These are phyloP conservation scores for Diutina mesorugosa DNA, from an alignment of 1,139 yeast species.

Conservation along the genomic window DNA sequence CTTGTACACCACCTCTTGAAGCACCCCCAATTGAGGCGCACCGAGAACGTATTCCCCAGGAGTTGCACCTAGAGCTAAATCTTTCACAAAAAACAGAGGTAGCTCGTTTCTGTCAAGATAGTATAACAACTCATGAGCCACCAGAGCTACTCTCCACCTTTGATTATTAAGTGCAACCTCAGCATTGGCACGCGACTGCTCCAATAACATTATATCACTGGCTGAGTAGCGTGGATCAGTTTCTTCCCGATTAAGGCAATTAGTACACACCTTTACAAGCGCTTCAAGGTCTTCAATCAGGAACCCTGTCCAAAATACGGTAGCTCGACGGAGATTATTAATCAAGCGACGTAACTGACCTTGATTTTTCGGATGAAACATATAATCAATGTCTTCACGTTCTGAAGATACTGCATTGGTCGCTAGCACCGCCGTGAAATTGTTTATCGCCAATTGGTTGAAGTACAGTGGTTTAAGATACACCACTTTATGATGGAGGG, in stretches of 20 bases:
- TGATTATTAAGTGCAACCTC: conserved; percentile 34
- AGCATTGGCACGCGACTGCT: conserved; percentile 30
- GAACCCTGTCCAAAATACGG: conserved; percentile 69
- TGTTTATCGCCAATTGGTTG: conserved; percentile 45
- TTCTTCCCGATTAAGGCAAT: conserved; percentile 19
- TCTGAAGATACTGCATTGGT: conserved; percentile 67
- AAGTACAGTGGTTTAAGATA: conserved; percentile 48
- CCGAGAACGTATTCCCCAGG: conserved; percentile 25
- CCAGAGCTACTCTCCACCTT: conserved; percentile 43
- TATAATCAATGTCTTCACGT: conserved; percentile 51
- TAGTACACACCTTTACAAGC: conserved; percentile 33
- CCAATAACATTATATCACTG: conserved; percentile 26
- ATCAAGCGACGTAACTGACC: conserved; percentile 42
- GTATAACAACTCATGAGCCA: conserved; percentile 53
- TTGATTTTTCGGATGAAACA: conserved; percentile 52
- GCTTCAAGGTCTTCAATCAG: conserved; percentile 41
- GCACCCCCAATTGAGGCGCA: conserved; percentile 41
- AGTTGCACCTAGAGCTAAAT: conserved; percentile 27
- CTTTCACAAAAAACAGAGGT: conserved; percentile 23
- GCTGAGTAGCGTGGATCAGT: conserved; percentile 17
- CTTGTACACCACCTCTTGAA: conserved; percentile 42
- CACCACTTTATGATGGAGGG: conserved; percentile 42
- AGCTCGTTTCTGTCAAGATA: conserved; percentile 26
- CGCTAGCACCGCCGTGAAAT: conserved; percentile 55
- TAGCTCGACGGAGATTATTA: conserved; percentile 49